Percentiles rank a stretch among this genome's conserved stretches.
Evolutionary conservation across 495 filamentous ascomycete genomes (phyloP).

Genomic region (Hapsidospora chrysogenum): DNA sequence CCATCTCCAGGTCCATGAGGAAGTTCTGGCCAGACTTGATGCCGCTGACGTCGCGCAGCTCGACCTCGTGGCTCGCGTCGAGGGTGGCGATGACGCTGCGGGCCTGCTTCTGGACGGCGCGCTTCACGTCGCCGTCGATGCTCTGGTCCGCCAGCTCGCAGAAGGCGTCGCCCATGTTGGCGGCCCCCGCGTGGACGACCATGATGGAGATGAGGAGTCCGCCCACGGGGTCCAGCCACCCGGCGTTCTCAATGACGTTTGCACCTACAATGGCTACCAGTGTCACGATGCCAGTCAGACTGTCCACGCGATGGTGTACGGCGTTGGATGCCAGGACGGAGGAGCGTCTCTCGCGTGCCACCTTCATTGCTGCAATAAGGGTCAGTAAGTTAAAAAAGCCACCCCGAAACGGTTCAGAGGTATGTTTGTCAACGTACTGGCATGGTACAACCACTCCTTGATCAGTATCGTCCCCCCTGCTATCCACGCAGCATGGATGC

Average conservation of each 20-base stretch:
- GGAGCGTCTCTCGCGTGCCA: slow-evolving; percentile 85
- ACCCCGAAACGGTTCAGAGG: not conserved
- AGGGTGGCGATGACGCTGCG: slow-evolving; percentile 37
- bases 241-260: slow-evolving; percentile 66
- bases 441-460: slow-evolving; percentile 94
- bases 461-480: slow-evolving; percentile 79
- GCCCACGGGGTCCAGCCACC: slow-evolving; percentile 91
- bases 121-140: slow-evolving; percentile 67
- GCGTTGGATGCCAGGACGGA: slow-evolving; percentile 96
- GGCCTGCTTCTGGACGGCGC: slow-evolving; percentile 46
- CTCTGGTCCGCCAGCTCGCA: slow-evolving; percentile 81
- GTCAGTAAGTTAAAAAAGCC: slow-evolving; percentile 5
- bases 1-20: slow-evolving; percentile 71
- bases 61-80: slow-evolving; percentile 30
- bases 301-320: slow-evolving; percentile 90
- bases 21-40: slow-evolving; percentile 94
- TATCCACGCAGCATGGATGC: slow-evolving; percentile 85
- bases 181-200: slow-evolving; percentile 81
- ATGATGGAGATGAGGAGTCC: slow-evolving; percentile 80
- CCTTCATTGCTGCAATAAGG: slow-evolving; percentile 61
- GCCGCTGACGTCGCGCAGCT: slow-evolving; percentile 57
- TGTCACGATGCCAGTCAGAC: slow-evolving; percentile 83
- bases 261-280: slow-evolving; percentile 73
- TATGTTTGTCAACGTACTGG: slow-evolving; percentile 45
- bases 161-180: slow-evolving; percentile 66